Base-by-base conservation (phyloP, 371 early-diverging fungal species). In the Umbelopsis sp. region DNA sequence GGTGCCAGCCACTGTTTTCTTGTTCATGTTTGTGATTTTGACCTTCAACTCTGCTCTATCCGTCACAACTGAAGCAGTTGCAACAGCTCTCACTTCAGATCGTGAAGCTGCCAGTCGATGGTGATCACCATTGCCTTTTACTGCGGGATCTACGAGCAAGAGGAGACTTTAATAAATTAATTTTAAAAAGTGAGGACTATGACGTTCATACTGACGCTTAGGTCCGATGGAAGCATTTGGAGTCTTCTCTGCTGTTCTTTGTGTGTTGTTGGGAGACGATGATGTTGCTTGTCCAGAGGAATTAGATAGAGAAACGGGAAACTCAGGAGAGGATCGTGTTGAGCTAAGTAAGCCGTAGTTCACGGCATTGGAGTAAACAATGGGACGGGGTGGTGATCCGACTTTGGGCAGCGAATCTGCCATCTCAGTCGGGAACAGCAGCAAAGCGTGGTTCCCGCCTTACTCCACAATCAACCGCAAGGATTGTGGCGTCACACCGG, bases 1-100 rank as follows among this genome's bases (percentile, higher is more conserved):
- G 0, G 73, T 67, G 8, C 25, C 69, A 4, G 71, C 65, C 29
- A 65, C 22, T 35, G 76, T 76, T 22, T 71, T 41, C 32, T 35
- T 67, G 38, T 67, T 62, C 48, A 76, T 53, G 7, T 66, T 66
- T 10, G 50, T 35, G 0, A 76, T 41, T 10, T 65, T 41, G 18
- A 75, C 62, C 22, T 69, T 69, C 9, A 69, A 37, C 12, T 66
- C 67, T 14, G 41, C 52, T 66, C 38, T 52, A 3, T 66, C 53
- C 22, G 35, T 18, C 18, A 14, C 35, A 10, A 6, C 35, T 57
- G 35, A 29, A 10, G 57, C 29, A 3, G 29, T 37, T 57, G 29
- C 48, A 48, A 20, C 48, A 18, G 48, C 57, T n/a, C 57, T 10
- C 4, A 57, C 57, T 57, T 57, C 57, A 35, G 32, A 35, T 16